phyloP scores from a whole-genome alignment of 2,329 filamentous ascomycete genomes.

The Talaromyces sp. region DNA sequence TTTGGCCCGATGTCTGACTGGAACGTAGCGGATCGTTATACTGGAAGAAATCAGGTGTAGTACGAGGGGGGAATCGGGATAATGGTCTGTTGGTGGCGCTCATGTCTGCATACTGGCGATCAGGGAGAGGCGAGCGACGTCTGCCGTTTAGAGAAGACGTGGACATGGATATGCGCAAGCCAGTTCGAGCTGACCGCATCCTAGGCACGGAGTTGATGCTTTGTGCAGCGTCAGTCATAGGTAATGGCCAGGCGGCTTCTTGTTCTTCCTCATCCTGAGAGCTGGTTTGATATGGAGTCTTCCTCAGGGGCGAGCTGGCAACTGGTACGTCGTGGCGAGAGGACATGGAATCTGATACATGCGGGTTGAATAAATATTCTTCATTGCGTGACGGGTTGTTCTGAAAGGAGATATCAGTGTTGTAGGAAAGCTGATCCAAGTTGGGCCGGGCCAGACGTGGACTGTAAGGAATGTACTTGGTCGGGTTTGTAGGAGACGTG shows the following conservation, averaged over 20 bases:
- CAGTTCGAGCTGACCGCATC: slow-evolving; percentile 22
- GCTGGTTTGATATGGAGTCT: background rate
- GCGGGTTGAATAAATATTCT: background rate
- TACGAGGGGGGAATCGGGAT: slow-evolving; percentile 32
- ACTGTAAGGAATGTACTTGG: slow-evolving; percentile 13
- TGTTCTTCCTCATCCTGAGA: slow-evolving; percentile 2
- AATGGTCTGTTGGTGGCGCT: slow-evolving; percentile 25
- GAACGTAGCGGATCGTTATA: slow-evolving; percentile 45
- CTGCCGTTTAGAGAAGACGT: slow-evolving; percentile 31
- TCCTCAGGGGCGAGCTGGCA: slow-evolving; percentile 6
- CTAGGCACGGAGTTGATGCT: slow-evolving; percentile 1
- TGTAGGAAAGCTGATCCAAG: background rate
- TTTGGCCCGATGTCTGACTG: slow-evolving; percentile 60
- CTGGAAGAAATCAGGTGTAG: slow-evolving; percentile 28
- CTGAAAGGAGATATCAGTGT: background rate
- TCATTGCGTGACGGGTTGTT: slow-evolving; percentile 10
- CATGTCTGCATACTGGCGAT: slow-evolving; percentile 25
- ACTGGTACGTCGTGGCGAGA: slow-evolving; percentile 1
- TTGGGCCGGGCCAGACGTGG: slow-evolving; percentile 7
- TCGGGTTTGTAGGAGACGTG: slow-evolving; percentile 1
- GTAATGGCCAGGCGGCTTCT: slow-evolving; percentile 12
- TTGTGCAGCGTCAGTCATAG: slow-evolving; percentile 8
- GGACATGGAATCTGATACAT: slow-evolving; percentile 10
- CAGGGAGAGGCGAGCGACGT: slow-evolving; percentile 27
- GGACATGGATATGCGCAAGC: slow-evolving; percentile 38